These are phyloP conservation scores for Picochlorum sp. DNA, from an alignment of 139 green algal species.

Conservation along the genomic window DNA sequence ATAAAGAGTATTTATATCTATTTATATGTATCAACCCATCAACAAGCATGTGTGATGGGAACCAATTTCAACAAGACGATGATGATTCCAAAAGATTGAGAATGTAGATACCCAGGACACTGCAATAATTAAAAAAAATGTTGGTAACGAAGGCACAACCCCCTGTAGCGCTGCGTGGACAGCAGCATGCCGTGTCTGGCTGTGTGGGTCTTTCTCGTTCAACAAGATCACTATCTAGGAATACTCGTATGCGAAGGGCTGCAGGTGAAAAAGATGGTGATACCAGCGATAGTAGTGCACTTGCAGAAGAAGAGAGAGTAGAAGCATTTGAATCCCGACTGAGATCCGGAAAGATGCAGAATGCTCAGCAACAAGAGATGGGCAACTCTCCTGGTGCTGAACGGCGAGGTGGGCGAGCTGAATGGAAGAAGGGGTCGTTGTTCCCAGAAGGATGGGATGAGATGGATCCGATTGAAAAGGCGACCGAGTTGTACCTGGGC, in stretches of 20 bases:
- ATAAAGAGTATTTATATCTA: too few species aligned
- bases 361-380: not conserved
- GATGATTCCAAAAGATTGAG: too few species aligned
- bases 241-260: not conserved
- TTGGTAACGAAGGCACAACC: too few species aligned
- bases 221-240: too few species aligned
- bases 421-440: constrained; percentile 65
- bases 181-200: not conserved
- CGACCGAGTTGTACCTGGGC: constrained; percentile 60
- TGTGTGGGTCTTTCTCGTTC: too few species aligned
- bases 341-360: constrained; percentile 1
- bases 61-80: too few species aligned
- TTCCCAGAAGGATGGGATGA: constrained; percentile 72
- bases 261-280: not conserved
- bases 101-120: too few species aligned
- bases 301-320: constrained; percentile 22
- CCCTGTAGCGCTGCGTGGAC: too few species aligned
- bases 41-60: too few species aligned
- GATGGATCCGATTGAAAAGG: constrained; percentile 46
- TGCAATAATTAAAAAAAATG: too few species aligned
- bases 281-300: not conserved
- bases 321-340: constrained; percentile 29
- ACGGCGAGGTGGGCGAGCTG: constrained; percentile 5
- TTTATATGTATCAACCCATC: too few species aligned
- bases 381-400: not conserved